These are phyloP conservation scores for Boletus holoroseus DNA, from an alignment of 1,284 basidiomycete species.

Conservation along the genomic window DNA sequence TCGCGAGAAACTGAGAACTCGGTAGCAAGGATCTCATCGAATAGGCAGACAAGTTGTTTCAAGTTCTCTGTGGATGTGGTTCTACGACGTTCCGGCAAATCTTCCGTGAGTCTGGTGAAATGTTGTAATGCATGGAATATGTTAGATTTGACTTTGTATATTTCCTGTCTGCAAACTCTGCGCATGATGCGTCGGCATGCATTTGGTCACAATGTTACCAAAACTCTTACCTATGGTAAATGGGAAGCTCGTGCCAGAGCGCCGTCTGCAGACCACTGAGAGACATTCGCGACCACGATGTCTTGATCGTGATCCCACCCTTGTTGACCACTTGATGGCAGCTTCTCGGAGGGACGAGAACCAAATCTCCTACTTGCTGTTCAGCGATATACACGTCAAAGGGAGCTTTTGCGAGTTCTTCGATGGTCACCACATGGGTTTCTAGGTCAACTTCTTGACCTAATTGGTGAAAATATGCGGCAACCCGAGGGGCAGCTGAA, in stretches of 20 bases:
- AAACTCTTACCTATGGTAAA: conserved; percentile 61
- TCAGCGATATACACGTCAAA: conserved; percentile 63
- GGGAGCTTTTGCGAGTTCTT: conserved; percentile 60
- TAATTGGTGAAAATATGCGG: conserved; percentile 55
- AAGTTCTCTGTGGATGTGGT: conserved; percentile 15
- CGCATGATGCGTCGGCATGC: conserved; percentile 10
- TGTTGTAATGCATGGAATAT: conserved; percentile 50
- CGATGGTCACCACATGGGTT: conserved; percentile 51
- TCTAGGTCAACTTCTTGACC: conserved; percentile 68
- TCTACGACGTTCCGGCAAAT: neutral
- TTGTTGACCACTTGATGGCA: conserved; percentile 75
- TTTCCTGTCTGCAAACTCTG: conserved; percentile 72
- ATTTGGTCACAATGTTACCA: neutral
- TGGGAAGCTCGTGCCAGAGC: conserved; percentile 63
- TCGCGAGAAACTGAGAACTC: conserved; percentile 43
- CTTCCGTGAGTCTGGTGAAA: conserved; percentile 33
- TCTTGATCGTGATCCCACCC: conserved; percentile 72
- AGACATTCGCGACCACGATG: conserved; percentile 78
- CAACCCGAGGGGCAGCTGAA: conserved; percentile 45
- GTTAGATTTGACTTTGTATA: conserved; percentile 62
- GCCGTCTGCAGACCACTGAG: conserved; percentile 51
- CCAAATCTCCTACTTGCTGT: conserved; percentile 67
- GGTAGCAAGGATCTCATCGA: conserved; percentile 53
- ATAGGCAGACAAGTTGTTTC: conserved; percentile 41
- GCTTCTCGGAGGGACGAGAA: conserved; percentile 71